These are phyloP conservation scores for Erythrophleum ivorense DNA, from an alignment of 331 rosid species.

Conservation along the genomic window DNA sequence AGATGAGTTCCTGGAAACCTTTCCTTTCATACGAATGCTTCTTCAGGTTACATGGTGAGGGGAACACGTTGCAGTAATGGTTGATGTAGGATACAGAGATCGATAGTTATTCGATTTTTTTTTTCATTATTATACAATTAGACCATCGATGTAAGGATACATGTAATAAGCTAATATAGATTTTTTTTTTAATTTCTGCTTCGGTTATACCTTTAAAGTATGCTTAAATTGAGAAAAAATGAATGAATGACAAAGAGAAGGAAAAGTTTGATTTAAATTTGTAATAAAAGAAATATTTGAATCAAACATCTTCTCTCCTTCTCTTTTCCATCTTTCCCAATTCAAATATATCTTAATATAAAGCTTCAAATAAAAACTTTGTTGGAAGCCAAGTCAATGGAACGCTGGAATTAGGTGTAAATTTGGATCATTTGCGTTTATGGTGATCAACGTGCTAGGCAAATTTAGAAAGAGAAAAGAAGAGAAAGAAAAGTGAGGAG, in stretches of 20 bases:
- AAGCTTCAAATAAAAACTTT: background rate
- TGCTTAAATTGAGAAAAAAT: background rate
- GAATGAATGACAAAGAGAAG: too few species aligned
- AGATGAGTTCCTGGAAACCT: constrained; percentile 36
- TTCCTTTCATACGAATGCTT: constrained; percentile 45
- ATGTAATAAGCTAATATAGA: background rate
- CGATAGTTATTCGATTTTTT: constrained; percentile 29
- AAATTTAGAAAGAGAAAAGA: too few species aligned
- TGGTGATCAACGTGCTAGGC: too few species aligned
- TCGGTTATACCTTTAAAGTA: background rate
- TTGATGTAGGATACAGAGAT: constrained; percentile 42
- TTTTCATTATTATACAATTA: constrained; percentile 43
- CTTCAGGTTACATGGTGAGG: constrained; percentile 43
- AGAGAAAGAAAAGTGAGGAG: too few species aligned
- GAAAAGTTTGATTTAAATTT: too few species aligned
- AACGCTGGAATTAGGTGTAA: too few species aligned
- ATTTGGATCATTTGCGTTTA: too few species aligned
- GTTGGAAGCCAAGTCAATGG: background rate
- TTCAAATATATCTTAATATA: background rate
- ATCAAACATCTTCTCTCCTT: too few species aligned
- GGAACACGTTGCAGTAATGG: constrained; percentile 40
- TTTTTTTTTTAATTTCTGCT: background rate
- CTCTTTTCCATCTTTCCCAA: background rate
- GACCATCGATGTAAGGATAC: constrained; percentile 43
- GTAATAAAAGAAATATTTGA: background rate